Conservation (phyloP, 345 rosid genomes). For the Aurinia saxatilis region DNA sequence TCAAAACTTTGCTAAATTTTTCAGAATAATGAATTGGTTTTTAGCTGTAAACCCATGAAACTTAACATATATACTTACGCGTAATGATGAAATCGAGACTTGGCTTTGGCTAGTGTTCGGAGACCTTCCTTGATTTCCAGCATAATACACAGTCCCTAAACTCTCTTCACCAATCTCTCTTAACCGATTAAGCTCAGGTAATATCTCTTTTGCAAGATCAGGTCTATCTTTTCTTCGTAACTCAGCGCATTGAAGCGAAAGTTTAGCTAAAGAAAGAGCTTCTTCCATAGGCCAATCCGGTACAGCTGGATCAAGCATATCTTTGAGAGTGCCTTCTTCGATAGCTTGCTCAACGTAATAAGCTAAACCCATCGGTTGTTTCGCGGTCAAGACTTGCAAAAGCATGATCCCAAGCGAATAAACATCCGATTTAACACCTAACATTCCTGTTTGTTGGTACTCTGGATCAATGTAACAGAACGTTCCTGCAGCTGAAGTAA, state of each 20-base stretch:
- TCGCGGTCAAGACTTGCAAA: constrained; percentile 70
- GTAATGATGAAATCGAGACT: constrained; percentile 26
- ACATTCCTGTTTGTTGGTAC: constrained; percentile 93
- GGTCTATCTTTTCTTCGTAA: constrained; percentile 89
- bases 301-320: constrained; percentile 67
- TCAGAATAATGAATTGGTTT: not conserved
- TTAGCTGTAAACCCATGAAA: too few species aligned
- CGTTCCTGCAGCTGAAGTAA: constrained; percentile 89
- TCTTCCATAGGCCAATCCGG: constrained; percentile 81
- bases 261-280: constrained; percentile 45
- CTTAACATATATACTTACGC: constrained; percentile 28
- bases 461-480: constrained; percentile 96
- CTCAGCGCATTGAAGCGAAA: constrained; percentile 65
- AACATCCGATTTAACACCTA: constrained; percentile 82
- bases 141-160: constrained; percentile 22
- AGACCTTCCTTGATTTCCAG: constrained; percentile 19
- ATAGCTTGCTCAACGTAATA: constrained; percentile 50
- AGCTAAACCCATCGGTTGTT: constrained; percentile 78
- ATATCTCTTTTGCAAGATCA: constrained; percentile 59
- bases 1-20: not conserved
- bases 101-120: constrained; percentile 33
- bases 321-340: constrained; percentile 42
- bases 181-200: constrained; percentile 56
- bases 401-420: constrained; percentile 83
- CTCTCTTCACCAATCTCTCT: constrained; percentile 58